Evolutionary conservation across 805 yeast genomes (phyloP), one percentile per base, ranked within the genome.

Genomic region (Kluyveromyces nonfermentans): DNA sequence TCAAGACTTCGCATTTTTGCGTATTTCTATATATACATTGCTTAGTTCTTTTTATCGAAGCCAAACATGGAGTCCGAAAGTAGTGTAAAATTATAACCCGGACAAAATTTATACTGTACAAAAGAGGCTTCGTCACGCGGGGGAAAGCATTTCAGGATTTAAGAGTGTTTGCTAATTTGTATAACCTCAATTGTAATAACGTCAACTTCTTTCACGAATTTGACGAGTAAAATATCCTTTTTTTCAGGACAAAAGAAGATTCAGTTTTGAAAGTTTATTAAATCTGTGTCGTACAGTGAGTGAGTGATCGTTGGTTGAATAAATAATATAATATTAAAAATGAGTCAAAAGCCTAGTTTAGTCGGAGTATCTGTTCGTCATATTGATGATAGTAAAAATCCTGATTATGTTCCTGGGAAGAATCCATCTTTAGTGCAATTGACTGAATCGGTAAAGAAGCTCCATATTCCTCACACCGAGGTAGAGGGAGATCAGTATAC

Each of bases 351-450:
- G 18, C 41, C 63, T 12, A 54, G 60, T 19, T 38, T 60, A 22
- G 56, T 60, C 19, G 64, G 64, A 7, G 44, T 48, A 14, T 58
- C 63, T 3, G 56, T 60, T 19, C 55, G 64, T 44, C 49, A 53
- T 43, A 51, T 55, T 36, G 50, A 59, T 35, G 62, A 58, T 45
- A 33, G 45, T 14, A 34, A 49, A 8, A 49, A 48, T 35, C 51
- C 55, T 12, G 59, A 59, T 41, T 52, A 49, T 39, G 41, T 48
- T 25, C 52, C 50, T 9, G 46, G 45, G 7, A 37, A 25, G 14
- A 33, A 33, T 8, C 44, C 44, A 10, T 17, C 32, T 10, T 31
- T 46, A 17, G 34, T 37, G 12, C 47, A 37, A 14, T 35, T 40
- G 12, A 40, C 41, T 33, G 37, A 44, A 16, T 46, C 52, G 16